Evolutionary conservation across 1,284 basidiomycete species (phyloP), one percentile per base, ranked within the genome.

Genomic region (Apiotrichum porosum): DNA sequence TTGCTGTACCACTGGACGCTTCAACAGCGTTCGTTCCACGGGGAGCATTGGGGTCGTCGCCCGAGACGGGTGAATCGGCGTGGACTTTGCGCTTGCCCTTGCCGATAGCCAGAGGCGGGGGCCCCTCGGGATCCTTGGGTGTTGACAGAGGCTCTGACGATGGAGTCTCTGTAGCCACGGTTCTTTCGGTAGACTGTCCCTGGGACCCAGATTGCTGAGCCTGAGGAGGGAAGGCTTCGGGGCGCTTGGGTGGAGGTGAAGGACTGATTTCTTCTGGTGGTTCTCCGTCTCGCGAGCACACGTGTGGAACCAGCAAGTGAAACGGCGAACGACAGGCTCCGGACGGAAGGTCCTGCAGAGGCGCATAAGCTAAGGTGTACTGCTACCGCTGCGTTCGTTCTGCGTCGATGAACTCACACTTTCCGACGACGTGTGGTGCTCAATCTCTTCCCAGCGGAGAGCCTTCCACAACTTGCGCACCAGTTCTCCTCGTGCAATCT

Each of bases 381-480:
- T 12, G 5, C n/a, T n/a, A n/a, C n/a, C n/a, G n/a, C 3, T 10
- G 10, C 5, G 5, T 3, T 26, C 26, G 6, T 37, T 21, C 42
- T 9, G 9, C 9, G 2, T 26, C 12, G 6, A 32, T 23, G 21
- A 18, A 56, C 62, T 56, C 39, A 63, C 64, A 17, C 62, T 60
- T 35, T 53, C 58, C 8, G 51, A 18, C 3, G 45, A 42, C 4
- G 67, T 50, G 44, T 71, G 70, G 15, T 65, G 47, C 40, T 71
- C 68, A 3, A 71, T 61, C 37, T 71, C 65, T 35, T 71, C 68
- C 66, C 67, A 71, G 18, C 67, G 46, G 3, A 72, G 28, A 0
- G 60, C 66, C 46, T 71, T 72, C 65, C 67, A 71, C 17, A 72
- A 47, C 42, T 68, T 66, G 44, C 63, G 52, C 13, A 72, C 54